phyloP scores from a whole-genome alignment of 805 yeast genomes.

The Komagataella phaffii region DNA sequence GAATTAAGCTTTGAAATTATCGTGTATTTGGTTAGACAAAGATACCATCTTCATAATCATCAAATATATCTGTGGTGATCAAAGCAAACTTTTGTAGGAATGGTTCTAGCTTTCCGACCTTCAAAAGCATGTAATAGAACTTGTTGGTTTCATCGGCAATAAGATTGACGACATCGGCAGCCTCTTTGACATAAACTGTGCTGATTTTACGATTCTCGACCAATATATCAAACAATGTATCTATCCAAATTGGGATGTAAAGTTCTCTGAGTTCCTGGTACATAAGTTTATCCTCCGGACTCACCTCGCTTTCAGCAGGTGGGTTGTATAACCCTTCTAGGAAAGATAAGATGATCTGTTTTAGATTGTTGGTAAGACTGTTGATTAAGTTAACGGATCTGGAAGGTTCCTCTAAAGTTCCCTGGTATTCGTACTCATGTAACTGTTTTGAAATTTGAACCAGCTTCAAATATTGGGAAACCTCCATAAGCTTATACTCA shows the following conservation, averaged over 20 bases:
- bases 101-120: slow-evolving; percentile 40
- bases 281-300: slow-evolving; percentile 21
- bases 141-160: slow-evolving; percentile 58
- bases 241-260: slow-evolving; percentile 62
- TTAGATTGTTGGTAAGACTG: neutral
- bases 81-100: slow-evolving; percentile 37
- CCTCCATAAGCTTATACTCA: slow-evolving; percentile 8
- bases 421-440: slow-evolving; percentile 5
- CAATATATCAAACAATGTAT: slow-evolving; percentile 49
- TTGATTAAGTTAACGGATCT: neutral
- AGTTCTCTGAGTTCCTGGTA: slow-evolving; percentile 44
- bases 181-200: slow-evolving; percentile 36
- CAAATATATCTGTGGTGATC: slow-evolving; percentile 24
- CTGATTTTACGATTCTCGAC: slow-evolving; percentile 25
- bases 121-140: slow-evolving; percentile 46
- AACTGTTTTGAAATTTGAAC: slow-evolving; percentile 9
- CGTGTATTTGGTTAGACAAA: slow-evolving; percentile 9
- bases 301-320: neutral
- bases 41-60: slow-evolving; percentile 24
- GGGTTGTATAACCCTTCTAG: neutral
- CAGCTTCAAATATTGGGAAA: slow-evolving; percentile 7
- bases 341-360: neutral
- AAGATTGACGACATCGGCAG: slow-evolving; percentile 42
- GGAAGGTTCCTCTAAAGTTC: slow-evolving; percentile 9
- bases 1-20: slow-evolving; percentile 26